Evolutionary conservation across 768 basidiomycete species (phyloP), one percentile per base, ranked within the genome.

Genomic region (Leucosporidium scottii): DNA sequence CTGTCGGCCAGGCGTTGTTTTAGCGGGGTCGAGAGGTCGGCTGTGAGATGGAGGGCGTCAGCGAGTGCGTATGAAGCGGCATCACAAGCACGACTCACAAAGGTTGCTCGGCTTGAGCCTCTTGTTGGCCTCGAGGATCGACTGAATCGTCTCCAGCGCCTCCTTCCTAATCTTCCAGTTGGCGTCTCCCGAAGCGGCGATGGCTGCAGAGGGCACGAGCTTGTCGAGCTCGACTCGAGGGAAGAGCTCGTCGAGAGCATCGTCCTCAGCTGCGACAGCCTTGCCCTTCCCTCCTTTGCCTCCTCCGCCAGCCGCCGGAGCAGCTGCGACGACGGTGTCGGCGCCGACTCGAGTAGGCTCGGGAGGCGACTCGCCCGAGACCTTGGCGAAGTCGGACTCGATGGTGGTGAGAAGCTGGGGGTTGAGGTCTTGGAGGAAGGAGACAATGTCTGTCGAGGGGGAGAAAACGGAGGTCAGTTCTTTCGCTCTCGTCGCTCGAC

Each of bases 131-230:
- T 98, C 93, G 44, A 99, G 79, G 66, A 91, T 83, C 0, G 84
- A 85, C 75, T 91, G 88, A 23, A 98, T 78, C 0, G 82, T 81
- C 78, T 98, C 96, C 66, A 98, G 81, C 4, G 90, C 93, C 75
- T 97, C 94, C 77, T 99, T 99, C 79, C 93, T 88, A 1, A 85
- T 86, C 80, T 98, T 98, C 94, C 94, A 99, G 0, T 91, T 87
- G 71, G 94, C 93, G 73, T 87, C 94, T 80, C 91, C 93, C 15
- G 87, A 82, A 74, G 92, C 91, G 3, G 86, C 82, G 21, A 96
- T 79, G 57, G 93, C 87, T 7, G 86, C 85, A 0, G 91, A 91
- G 28, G 87, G 88, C 62, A 98, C 81, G 30, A 99, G 78, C 62
- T 84, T 82, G 72, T 98, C 93, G 50, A 98, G 81, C 74, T 99